Base-by-base conservation (phyloP, 2,329 filamentous ascomycete species). In the Sclerotinia borealis region DNA sequence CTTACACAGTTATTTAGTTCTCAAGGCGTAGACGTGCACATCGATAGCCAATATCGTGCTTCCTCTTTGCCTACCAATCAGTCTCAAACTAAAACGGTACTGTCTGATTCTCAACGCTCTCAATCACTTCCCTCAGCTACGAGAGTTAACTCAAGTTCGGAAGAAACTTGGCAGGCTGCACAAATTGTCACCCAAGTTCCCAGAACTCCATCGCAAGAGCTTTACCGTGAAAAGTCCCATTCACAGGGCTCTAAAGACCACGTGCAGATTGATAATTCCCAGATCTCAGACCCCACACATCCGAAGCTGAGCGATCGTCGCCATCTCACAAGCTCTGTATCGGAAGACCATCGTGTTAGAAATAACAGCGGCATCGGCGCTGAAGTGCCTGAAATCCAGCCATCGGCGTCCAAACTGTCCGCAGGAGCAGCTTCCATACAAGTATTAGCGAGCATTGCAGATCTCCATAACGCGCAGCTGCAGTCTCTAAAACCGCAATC, bases 91-190 rank as follows among this genome's bases (percentile, higher is more conserved):
- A 45, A 13, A 43, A 39, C 19, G 10, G n/a, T 45, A 3, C 54
- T 25, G n/a, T 45, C 60, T 4, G 41, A 58, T 19, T 58, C 60
- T 43, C 60, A 62, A 31, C 60, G 41, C 22, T 49, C 41, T 31
- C 60, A 62, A n/a, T 61, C 62, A 43, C 19, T 36, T 15, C 62
- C 60, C 15, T 25, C 59, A 31, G 55, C 19, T 22, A 41, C 63
- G 22, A 37, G 25, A n/a, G n/a, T 45, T 27, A 11, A 61, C 9
- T 65, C 60, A 17, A 64, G 58, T 22, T 60, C 64, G 36, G 65
- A 63, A 34, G 45, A 51, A 34, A 62, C 41, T 62, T 67, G 66
- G 63, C 60, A 68, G 54, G 52, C 64, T 47, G 59, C 66, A 39
- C 58, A 64, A 63, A 49, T 61, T 4, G 59, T 61, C 13, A 65